phyloP scores from a whole-genome alignment of 768 basidiomycete genomes.

The Strobilomyces confusus region DNA sequence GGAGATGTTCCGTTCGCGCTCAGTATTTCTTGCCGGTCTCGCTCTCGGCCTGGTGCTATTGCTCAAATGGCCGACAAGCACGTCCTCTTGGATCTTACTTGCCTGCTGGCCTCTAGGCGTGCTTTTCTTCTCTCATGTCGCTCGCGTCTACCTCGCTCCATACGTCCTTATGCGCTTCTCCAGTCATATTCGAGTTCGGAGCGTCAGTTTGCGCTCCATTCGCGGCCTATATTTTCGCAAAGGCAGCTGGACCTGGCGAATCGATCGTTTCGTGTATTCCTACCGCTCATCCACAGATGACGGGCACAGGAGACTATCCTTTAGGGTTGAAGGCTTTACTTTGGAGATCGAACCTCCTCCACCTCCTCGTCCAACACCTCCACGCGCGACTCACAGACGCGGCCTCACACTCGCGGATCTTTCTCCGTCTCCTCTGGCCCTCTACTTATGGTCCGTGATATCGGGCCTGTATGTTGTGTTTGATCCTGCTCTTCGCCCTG shows the following conservation, averaged over 20 bases:
- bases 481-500: conserved; percentile 61
- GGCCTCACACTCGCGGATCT: conserved; percentile 41
- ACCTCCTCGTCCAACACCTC: conserved; percentile 11
- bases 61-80: conserved; percentile 20
- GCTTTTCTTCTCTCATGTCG: conserved; percentile 50
- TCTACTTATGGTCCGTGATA: conserved; percentile 30
- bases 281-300: conserved; percentile 50
- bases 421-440: conserved; percentile 34
- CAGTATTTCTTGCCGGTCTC: conserved; percentile 15
- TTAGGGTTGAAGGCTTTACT: conserved; percentile 59
- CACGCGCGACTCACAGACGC: conserved; percentile 32
- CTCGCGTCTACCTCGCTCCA: conserved; percentile 65
- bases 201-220: conserved; percentile 73
- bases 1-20: conserved; percentile 10
- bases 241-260: conserved; percentile 49
- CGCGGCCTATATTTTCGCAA: conserved; percentile 68
- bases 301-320: conserved; percentile 50
- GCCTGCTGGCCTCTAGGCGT: conserved; percentile 50
- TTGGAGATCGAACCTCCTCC: conserved; percentile 40
- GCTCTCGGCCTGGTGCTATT: conserved; percentile 9
- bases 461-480: conserved; percentile 39
- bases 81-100: conserved; percentile 38
- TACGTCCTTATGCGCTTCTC: conserved; percentile 58
- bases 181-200: conserved; percentile 60
- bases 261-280: conserved; percentile 63